phyloP scores from a whole-genome alignment of 164 flowering plant species.

The Tetracentron sinense region DNA sequence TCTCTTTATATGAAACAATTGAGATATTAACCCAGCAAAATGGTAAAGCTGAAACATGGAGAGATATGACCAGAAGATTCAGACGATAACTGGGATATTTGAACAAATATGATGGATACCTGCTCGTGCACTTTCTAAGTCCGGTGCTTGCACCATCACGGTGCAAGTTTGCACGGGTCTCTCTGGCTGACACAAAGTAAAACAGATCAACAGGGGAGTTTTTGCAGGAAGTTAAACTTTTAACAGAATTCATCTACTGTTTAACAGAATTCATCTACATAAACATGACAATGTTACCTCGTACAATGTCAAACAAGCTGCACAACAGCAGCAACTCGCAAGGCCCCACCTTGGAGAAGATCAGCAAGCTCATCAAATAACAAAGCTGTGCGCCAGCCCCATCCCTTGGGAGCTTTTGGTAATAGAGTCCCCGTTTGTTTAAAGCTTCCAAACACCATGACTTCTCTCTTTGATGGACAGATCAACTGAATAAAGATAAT shows the following conservation, averaged over 20 bases:
- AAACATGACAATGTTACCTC: no score
- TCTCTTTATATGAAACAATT: no score
- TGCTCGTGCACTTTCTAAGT: no score
- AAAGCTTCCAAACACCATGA: slow-evolving; percentile 86
- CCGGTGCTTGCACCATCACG: no score
- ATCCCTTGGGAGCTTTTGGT: slow-evolving; percentile 98
- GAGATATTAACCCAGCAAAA: no score
- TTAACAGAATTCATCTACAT: no score
- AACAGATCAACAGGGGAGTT: not conserved
- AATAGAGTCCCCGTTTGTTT: slow-evolving; percentile 89
- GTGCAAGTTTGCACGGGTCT: no score
- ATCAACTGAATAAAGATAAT: slow-evolving; percentile 47
- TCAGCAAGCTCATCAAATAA: slow-evolving; percentile 85
- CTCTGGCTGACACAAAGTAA: not conserved
- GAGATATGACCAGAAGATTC: no score
- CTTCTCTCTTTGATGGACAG: slow-evolving; percentile 95
- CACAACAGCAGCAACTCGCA: slow-evolving; percentile 82
- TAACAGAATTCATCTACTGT: not conserved
- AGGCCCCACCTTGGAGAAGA: slow-evolving; percentile 82
- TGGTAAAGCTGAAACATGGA: no score
- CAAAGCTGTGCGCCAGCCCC: slow-evolving; percentile 98
- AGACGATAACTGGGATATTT: no score
- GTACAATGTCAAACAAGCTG: slow-evolving; percentile 59
- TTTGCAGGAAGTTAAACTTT: not conserved
- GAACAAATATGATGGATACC: no score